Base-by-base conservation (phyloP, 805 yeast genomes). In the Lachancea kluyveri region DNA sequence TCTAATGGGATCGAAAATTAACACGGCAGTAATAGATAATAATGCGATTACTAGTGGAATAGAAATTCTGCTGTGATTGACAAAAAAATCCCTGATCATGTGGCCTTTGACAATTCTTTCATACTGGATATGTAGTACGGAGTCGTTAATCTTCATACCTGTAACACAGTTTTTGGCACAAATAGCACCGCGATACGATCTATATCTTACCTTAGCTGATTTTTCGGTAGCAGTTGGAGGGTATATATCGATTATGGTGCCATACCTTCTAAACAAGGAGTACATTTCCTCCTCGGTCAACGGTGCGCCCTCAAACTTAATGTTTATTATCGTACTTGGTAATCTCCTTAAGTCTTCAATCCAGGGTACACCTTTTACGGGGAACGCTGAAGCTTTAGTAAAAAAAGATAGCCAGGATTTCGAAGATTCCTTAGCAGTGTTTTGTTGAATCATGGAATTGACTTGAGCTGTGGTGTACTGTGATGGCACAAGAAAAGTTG, bases 291-390 rank as follows among this genome's bases (percentile, higher is more conserved):
- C 70, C 55, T 88, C 96, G 41, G 86, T 94, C 37, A 90, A 59
- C 5, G 77, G 67, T 0, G 77, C 75, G 1, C 96, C 96, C 42
- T 80, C 86, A 52, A 80, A 88, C 17, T 68, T 66, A 4, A 90
- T 76, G 33, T 72, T 70, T 15, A 92, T 58, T 9, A 66, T 65
- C 6, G 68, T 59, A 33, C 80, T 75, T 6, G 95, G 94, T 42
- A 69, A 72, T 40, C 96, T 62, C 45, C 84, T 72, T 54, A 92
- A 64, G 53, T 92, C 98, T 60, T 90, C 97, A 39, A 92, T 81
- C 96, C 96, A 90, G 0, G 99, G 98, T 2, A 72, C 65, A 40
- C 99, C 99, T 45, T 81, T 79, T 1, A 92, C 96, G 1, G 82
- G 77, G 48, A 68, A 79, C 32, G 70, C 79, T 37, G 64, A 61